Evolutionary conservation across 1,284 basidiomycete species (phyloP).

Genomic region (Naganishia liquefaciens): DNA sequence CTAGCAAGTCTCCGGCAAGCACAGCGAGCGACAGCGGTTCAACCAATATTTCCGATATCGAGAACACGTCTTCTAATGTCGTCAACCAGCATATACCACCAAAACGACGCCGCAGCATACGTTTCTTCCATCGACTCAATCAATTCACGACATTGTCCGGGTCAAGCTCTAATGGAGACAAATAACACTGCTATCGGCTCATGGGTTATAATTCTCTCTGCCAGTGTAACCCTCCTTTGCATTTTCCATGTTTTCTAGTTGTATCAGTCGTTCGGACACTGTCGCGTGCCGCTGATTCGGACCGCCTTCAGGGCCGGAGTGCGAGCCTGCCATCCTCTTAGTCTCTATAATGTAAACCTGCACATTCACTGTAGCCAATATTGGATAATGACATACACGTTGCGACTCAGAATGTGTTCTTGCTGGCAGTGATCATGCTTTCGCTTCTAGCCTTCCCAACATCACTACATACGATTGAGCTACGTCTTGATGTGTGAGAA

Average conservation of each 20-base stretch:
- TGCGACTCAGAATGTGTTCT: not conserved
- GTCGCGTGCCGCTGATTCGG: not conserved
- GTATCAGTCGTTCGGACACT: too few species aligned
- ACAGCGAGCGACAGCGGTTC: not conserved
- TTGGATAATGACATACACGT: slow-evolving; percentile 15
- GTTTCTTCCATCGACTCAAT: slow-evolving; percentile 31
- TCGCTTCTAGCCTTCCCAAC: too few species aligned
- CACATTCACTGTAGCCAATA: slow-evolving; percentile 24
- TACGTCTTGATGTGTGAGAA: too few species aligned
- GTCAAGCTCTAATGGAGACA: slow-evolving; percentile 11
- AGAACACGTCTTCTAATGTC: not conserved
- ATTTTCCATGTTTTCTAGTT: too few species aligned
- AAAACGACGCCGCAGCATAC: slow-evolving; percentile 27
- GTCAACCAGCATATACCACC: not conserved
- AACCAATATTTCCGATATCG: slow-evolving; percentile 1
- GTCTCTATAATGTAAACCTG: slow-evolving; percentile 12
- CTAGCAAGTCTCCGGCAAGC: not conserved
- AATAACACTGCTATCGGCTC: not conserved
- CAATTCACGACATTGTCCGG: slow-evolving; percentile 29
- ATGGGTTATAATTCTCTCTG: slow-evolving; percentile 3
- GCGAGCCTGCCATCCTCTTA: not conserved
- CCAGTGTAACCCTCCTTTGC: not conserved
- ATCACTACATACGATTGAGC: too few species aligned
- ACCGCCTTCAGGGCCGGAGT: not conserved
- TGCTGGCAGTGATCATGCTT: not conserved